Evolutionary conservation across 306 rosid species (phyloP).

Genomic region (Oemleria cerasiformis): DNA sequence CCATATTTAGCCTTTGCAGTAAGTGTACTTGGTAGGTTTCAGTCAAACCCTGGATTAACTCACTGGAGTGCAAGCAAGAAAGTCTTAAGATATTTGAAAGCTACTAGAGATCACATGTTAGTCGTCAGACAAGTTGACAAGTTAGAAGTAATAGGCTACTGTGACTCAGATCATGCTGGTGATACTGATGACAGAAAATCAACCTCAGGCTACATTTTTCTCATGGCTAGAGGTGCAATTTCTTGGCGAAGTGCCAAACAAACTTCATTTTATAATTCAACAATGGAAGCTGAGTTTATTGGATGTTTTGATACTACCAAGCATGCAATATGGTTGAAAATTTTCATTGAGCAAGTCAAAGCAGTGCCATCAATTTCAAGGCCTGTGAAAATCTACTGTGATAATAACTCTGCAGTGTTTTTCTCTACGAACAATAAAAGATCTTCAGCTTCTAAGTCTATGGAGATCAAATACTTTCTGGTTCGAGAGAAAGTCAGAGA

Average conservation of each 20-base stretch:
- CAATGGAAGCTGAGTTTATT: too few species aligned
- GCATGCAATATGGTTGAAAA: too few species aligned
- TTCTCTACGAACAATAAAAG: too few species aligned
- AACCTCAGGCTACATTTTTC: not conserved
- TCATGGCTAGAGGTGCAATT: not conserved
- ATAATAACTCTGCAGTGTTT: too few species aligned
- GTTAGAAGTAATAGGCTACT: not conserved
- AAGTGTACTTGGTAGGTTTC: not conserved
- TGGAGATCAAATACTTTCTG: not conserved
- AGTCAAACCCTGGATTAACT: too few species aligned
- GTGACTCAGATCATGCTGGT: not conserved
- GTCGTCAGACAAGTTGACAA: not conserved
- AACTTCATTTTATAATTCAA: too few species aligned
- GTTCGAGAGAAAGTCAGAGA: too few species aligned
- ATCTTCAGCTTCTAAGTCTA: not conserved
- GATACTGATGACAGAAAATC: not conserved
- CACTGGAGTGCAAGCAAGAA: not conserved
- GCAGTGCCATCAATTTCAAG: too few species aligned
- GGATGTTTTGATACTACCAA: too few species aligned
- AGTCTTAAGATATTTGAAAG: not conserved
- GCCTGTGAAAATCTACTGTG: too few species aligned
- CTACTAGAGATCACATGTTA: not conserved
- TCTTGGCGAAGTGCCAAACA: too few species aligned
- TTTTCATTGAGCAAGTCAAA: too few species aligned
- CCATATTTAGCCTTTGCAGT: not conserved